A percentile compares a stretch with the other conserved stretches of the same genome.
phyloP scores from a whole-genome alignment of 805 yeast genomes.

The Zygosaccharomyces bailii region DNA sequence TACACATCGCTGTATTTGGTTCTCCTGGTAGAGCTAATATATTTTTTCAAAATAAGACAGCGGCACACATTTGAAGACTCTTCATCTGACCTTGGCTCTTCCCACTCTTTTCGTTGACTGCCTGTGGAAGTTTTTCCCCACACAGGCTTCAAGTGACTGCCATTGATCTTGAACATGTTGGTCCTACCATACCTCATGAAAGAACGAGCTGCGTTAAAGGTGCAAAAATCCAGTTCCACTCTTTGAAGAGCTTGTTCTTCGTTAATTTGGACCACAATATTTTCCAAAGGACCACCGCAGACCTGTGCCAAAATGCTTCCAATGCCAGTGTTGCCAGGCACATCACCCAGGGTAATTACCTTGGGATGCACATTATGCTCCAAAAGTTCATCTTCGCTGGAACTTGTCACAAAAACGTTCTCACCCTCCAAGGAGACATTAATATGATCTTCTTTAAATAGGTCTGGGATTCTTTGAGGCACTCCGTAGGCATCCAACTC shows the following conservation, averaged over 20 bases:
- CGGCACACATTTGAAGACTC: constrained; percentile 50
- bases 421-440: constrained; percentile 1
- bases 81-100: constrained; percentile 3
- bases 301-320: constrained; percentile 51
- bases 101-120: constrained; percentile 28
- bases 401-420: constrained; percentile 3
- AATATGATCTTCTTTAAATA: constrained; percentile 10
- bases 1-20: constrained; percentile 9
- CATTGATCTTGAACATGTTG: constrained; percentile 58
- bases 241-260: constrained; percentile 25
- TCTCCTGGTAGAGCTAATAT: constrained; percentile 7
- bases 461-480: constrained; percentile 16
- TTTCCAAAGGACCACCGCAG: constrained; percentile 69
- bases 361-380: constrained; percentile 5
- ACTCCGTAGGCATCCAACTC: constrained; percentile 15
- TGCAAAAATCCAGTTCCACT: constrained; percentile 51
- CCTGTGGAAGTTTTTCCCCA: constrained; percentile 39
- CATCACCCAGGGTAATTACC: constrained; percentile 37
- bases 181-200: constrained; percentile 52
- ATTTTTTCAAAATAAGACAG: constrained; percentile 48
- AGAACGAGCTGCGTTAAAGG: constrained; percentile 48
- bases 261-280: constrained; percentile 28
- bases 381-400: constrained; percentile 11
- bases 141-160: constrained; percentile 43
- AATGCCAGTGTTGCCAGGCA: constrained; percentile 45